A percentile compares a stretch with the other conserved stretches of the same genome.
Evolutionary conservation across 495 filamentous ascomycete genomes (phyloP).

Genomic region (Podospora pseudopauciseta): DNA sequence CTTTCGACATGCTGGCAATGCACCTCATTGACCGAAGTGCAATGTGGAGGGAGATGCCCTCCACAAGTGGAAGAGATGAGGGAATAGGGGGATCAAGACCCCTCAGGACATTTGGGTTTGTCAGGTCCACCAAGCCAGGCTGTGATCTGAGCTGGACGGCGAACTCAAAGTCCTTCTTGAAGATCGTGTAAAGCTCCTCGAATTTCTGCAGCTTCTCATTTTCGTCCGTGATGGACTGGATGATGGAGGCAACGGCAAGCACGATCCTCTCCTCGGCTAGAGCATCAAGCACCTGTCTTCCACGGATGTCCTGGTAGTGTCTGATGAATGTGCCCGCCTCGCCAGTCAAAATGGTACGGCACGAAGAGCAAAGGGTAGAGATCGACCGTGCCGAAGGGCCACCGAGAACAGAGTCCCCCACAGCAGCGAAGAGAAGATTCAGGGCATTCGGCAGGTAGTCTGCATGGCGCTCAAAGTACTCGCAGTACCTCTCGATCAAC

Average conservation of each 20-base stretch:
- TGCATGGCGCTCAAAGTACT: slow-evolving; percentile 74
- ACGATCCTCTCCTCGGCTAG: slow-evolving; percentile 76
- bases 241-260: slow-evolving; percentile 77
- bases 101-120: slow-evolving; percentile 32
- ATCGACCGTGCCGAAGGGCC: slow-evolving; percentile 77
- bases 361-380: slow-evolving; percentile 72
- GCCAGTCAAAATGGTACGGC: slow-evolving; percentile 62
- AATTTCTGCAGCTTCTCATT: slow-evolving; percentile 58
- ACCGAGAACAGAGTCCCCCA: slow-evolving; percentile 63
- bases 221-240: slow-evolving; percentile 70
- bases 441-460: slow-evolving; percentile 69
- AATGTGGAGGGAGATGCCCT: slow-evolving; percentile 48
- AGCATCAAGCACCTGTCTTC: slow-evolving; percentile 57
- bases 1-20: slow-evolving; percentile 71
- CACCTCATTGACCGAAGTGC: slow-evolving; percentile 67
- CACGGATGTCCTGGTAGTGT: slow-evolving; percentile 65
- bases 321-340: slow-evolving; percentile 74
- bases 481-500: slow-evolving; percentile 72
- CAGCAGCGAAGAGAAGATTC: slow-evolving; percentile 75
- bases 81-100: slow-evolving; percentile 28
- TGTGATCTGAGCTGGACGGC: slow-evolving; percentile 36
- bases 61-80: slow-evolving; percentile 20
- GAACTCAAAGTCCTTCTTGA: slow-evolving; percentile 58
- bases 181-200: slow-evolving; percentile 59
- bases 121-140: slow-evolving; percentile 32